Conservation (phyloP, 2,329 filamentous ascomycete species). For the Aspergillus carbonarius region DNA sequence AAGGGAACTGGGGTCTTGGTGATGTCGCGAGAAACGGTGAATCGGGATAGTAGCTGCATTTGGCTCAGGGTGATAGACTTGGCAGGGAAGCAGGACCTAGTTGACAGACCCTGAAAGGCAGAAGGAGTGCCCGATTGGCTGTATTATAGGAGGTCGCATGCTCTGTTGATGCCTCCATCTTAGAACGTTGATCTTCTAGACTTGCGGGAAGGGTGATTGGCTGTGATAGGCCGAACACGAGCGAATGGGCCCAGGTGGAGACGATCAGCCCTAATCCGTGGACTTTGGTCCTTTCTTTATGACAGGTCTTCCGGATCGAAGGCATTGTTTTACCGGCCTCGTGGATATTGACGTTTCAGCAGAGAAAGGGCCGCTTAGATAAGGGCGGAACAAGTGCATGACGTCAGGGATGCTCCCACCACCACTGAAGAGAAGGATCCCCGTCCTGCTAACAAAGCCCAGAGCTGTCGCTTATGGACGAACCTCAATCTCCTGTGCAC, state of each 20-base stretch:
- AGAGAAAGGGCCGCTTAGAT: not conserved
- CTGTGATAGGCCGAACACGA: not conserved
- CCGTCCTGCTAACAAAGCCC: not conserved
- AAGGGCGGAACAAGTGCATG: not conserved
- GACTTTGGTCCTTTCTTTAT: not conserved
- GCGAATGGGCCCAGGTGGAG: not conserved
- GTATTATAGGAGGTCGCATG: not conserved
- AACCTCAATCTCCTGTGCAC: not conserved
- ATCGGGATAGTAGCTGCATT: too few species aligned
- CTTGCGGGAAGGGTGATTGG: not conserved
- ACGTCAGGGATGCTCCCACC: not conserved
- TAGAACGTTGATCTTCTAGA: not conserved
- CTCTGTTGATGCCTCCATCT: not conserved
- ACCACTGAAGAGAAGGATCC: not conserved
- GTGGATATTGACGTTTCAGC: not conserved
- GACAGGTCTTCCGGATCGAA: not conserved
- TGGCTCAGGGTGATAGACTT: too few species aligned
- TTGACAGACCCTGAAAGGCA: too few species aligned
- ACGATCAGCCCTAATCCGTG: not conserved
- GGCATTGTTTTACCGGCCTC: not conserved
- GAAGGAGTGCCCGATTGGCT: not conserved
- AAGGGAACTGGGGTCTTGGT: too few species aligned
- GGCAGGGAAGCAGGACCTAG: too few species aligned
- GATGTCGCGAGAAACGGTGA: too few species aligned
- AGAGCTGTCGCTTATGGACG: not conserved